phyloP scores from a whole-genome alignment of 495 filamentous ascomycete species.

The Delitschia confertaspora region DNA sequence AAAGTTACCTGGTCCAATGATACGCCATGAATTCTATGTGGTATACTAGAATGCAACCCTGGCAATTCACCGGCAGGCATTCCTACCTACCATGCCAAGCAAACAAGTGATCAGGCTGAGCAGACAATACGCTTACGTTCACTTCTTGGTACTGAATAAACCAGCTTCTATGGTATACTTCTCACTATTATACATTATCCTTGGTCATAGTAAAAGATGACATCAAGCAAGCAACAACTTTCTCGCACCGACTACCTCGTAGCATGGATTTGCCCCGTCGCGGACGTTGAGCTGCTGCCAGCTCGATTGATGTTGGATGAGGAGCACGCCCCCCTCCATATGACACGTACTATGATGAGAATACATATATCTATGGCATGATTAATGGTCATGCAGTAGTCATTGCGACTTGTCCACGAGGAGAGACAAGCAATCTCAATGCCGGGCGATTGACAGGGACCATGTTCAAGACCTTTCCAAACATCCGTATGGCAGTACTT shows the following conservation, averaged over 20 bases:
- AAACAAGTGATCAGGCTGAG: neutral
- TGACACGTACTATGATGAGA: constrained; percentile 12
- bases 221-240: constrained; percentile 2
- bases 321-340: constrained; percentile 7
- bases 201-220: constrained; percentile 9
- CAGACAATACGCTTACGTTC: too few species aligned
- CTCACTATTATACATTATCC: neutral
- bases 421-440: constrained; percentile 9
- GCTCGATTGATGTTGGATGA: constrained; percentile 9
- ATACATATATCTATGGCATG: constrained; percentile 15
- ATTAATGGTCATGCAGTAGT: constrained; percentile 13
- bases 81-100: too few species aligned
- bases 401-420: constrained; percentile 7
- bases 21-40: too few species aligned
- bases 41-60: too few species aligned
- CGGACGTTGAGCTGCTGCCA: constrained; percentile 11
- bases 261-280: constrained; percentile 10
- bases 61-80: too few species aligned
- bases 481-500: constrained; percentile 12
- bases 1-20: too few species aligned
- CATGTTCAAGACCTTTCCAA: constrained; percentile 18
- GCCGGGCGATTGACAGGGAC: constrained; percentile 7
- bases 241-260: constrained; percentile 8
- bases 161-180: too few species aligned
- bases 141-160: too few species aligned